Conservation (phyloP, 257 asterid genomes). For the Lithospermum erythrorhizon region DNA sequence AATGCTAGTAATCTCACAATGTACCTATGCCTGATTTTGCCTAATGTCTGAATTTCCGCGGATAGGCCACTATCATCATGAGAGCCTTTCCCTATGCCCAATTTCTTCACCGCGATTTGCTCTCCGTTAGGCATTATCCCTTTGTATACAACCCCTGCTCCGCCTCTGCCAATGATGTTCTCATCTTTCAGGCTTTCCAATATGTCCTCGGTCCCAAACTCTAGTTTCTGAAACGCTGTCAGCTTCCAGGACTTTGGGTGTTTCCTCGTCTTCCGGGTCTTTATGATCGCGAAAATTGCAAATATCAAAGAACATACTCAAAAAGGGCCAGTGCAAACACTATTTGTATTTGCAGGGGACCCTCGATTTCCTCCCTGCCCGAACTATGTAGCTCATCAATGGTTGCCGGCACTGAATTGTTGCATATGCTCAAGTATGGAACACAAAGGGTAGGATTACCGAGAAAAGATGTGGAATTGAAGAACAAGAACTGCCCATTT, state of each 20-base stretch:
- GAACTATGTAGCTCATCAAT: background rate
- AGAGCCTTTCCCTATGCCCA: background rate
- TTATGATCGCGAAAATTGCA: background rate
- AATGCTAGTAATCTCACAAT: conserved; percentile 21
- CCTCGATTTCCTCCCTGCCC: background rate
- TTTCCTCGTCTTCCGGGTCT: background rate
- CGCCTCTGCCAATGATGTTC: conserved; percentile 2
- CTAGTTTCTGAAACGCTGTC: background rate
- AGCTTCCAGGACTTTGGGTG: background rate
- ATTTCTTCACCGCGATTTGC: background rate
- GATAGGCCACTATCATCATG: background rate
- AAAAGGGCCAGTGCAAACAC: background rate
- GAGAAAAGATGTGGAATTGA: conserved; percentile 28
- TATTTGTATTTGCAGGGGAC: background rate
- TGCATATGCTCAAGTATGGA: conserved; percentile 18
- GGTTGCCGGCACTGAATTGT: conserved; percentile 13
- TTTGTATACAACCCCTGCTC: background rate
- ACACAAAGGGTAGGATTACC: conserved; percentile 38
- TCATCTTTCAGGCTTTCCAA: conserved; percentile 1
- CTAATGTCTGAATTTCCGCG: background rate
- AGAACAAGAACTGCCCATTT: conserved; percentile 29
- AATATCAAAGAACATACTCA: background rate
- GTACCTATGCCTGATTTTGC: conserved; percentile 18
- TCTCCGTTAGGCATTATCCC: background rate
- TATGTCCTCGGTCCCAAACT: background rate